Evolutionary conservation across 139 green algal genomes (phyloP), one percentile per base, ranked within the genome.

Genomic region (Micromonas pusilla): DNA sequence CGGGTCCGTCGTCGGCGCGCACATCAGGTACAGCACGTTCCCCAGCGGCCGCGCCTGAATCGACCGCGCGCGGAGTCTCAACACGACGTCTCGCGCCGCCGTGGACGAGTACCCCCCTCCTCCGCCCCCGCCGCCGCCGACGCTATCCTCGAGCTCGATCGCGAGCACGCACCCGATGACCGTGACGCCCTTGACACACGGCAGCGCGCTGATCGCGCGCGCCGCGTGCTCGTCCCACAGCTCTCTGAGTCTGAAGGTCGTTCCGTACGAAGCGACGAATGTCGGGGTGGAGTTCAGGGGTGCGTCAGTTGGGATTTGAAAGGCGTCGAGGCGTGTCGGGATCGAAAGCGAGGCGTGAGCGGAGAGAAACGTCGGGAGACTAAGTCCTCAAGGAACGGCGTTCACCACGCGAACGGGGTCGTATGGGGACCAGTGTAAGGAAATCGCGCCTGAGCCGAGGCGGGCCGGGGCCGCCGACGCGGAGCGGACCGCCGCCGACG

Each of bases 21-120:
- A 84, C 91, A 98, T 96, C 0, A 97, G 38, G 62, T 98, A 98
- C 6, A 96, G 88, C 2, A 97, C 92, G 75, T 90, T 86, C 0
- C 94, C 94, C 38, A 98, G 81, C 19, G 94, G 93, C 28, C 94
- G 82, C 13, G 87, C 88, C 78, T 87, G 97, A 2, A 97, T 82
- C 16, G 89, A 90, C n/a, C 26, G 21, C 33, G 23, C 9, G 20
- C 77, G 31, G 20, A 83, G 75, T 31, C 19, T 25, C 28, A 77
- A 33, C 34, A 77, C 70, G 4, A 85, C 66, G 4, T 60, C 65
- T 6, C 25, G 28, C 5, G 73, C 64, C 1, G 53, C 36, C 0
- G 60, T 75, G 13, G 68, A 71, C 26, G 36, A 25, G 52, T 83
- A 82, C 33, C 76, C 70, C 16, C 52, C 30, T 67, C 38, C 37